Evolutionary conservation across 352 stramenopile species (phyloP), one percentile per base, ranked within the genome.

Genomic region (Phytopythium mirpurense): DNA sequence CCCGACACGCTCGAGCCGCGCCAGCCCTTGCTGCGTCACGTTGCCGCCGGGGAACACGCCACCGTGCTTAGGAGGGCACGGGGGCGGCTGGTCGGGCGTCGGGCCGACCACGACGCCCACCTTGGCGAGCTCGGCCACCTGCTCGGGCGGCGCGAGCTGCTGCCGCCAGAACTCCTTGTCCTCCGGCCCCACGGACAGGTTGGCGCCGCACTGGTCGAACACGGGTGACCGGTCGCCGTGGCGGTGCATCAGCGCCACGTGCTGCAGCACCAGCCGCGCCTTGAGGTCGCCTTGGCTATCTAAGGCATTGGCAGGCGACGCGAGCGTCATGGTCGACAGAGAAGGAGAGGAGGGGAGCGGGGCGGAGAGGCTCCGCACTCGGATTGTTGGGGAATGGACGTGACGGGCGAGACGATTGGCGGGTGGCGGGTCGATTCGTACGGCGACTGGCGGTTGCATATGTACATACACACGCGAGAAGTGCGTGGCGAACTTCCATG

Each of bases 191-290:
- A 62, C 49, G 41, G 51, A 36, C 31, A 72, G 45, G 24, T 63
- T 64, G 41, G 48, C 54, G 21, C 61, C 61, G 27, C 51, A 40
- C 29, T 59, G 23, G 11, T 51, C 40, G 46, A 68, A 53, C 23
- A 68, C 47, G 8, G 63, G 63, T 19, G 63, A 59, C 12, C 63
- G 60, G 35, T 72, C 63, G 32, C 63, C 63, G 54, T 72, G 63
- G 31, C 63, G 63, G 29, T 68, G 60, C 36, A 66, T 55, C 18
- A 72, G 15, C 18, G 63, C 23, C 16, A 72, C 54, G 35, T 67
- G 60, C 32, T 53, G 55, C 42, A 72, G 57, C 57, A 55, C 46
- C 27, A 66, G 52, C 38, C 43, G 43, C 26, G 43, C 43, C 24
- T 18, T 63, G 18, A 49, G 43, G 15, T 34, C 43, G 43, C 37